Evolutionary conservation across 306 rosid species (phyloP).

Genomic region (Neltuma alba): DNA sequence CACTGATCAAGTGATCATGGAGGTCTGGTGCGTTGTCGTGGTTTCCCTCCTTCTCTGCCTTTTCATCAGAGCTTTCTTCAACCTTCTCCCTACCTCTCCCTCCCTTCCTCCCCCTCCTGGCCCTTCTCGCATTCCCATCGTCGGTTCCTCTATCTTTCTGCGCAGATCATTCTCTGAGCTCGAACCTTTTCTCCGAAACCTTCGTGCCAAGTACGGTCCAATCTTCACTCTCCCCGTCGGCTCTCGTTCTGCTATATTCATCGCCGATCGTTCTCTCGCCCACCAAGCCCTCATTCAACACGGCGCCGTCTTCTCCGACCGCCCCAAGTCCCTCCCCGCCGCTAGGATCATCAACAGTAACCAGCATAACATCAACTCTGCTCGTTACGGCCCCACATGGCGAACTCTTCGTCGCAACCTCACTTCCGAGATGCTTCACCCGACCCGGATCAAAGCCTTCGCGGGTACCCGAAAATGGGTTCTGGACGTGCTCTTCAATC

Average conservation of each 20-base stretch:
- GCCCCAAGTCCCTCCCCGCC: not conserved
- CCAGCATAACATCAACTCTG: conserved; percentile 4
- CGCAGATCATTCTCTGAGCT: not conserved
- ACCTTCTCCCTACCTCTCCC: not conserved
- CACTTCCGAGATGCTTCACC: conserved; percentile 18
- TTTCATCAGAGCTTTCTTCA: not conserved
- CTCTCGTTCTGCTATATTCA: not conserved
- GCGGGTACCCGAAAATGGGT: conserved; percentile 1
- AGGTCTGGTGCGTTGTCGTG: not conserved
- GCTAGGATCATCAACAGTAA: not conserved
- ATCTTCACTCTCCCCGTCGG: not conserved
- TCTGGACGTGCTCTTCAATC: not conserved
- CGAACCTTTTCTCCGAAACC: not conserved
- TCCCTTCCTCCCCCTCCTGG: not conserved
- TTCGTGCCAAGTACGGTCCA: conserved; percentile 1
- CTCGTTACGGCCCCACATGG: conserved; percentile 15
- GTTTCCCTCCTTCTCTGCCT: not conserved
- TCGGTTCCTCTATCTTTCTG: not conserved
- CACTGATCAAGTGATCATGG: not conserved
- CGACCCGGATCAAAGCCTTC: not conserved
- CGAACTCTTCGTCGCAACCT: conserved; percentile 15
- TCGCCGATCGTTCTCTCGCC: not conserved
- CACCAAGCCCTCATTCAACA: not conserved
- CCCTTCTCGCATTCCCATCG: not conserved
- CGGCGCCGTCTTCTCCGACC: not conserved